A percentile compares a stretch with the other conserved stretches of the same genome.
phyloP scores from a whole-genome alignment of 306 rosid genomes.

The Vigna unguiculata region DNA sequence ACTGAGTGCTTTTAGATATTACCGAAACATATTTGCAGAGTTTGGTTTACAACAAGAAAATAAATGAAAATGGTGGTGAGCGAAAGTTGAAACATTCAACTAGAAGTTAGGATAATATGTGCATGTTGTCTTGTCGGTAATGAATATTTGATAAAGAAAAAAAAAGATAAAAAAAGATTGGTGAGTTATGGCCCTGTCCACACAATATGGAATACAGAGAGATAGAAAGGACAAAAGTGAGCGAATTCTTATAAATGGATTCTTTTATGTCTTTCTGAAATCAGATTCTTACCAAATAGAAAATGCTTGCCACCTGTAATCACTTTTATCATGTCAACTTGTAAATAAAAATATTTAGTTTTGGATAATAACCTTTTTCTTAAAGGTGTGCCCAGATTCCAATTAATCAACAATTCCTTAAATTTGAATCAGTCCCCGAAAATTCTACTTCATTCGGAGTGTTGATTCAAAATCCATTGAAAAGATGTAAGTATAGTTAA shows the following conservation, averaged over 20 bases:
- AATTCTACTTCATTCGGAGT: no score
- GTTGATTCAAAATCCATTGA: no score
- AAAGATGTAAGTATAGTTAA: no score
- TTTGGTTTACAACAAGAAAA: no score
- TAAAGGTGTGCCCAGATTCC: no score
- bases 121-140: constrained; percentile 12
- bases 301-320: constrained; percentile 6
- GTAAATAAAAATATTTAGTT: neutral
- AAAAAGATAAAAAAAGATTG: no score
- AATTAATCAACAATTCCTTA: no score
- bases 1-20: no score
- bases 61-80: neutral
- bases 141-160: neutral
- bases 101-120: neutral
- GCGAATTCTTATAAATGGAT: neutral
- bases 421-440: no score
- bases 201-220: neutral
- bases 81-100: neutral
- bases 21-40: no score
- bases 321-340: neutral
- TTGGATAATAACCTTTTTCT: no score
- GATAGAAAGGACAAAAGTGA: neutral
- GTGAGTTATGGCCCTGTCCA: constrained; percentile 4
- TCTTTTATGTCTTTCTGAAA: neutral
- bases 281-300: neutral